Evolutionary conservation across 2,329 filamentous ascomycete genomes (phyloP).

Genomic region (Arthrobotrys pseudoclavata): DNA sequence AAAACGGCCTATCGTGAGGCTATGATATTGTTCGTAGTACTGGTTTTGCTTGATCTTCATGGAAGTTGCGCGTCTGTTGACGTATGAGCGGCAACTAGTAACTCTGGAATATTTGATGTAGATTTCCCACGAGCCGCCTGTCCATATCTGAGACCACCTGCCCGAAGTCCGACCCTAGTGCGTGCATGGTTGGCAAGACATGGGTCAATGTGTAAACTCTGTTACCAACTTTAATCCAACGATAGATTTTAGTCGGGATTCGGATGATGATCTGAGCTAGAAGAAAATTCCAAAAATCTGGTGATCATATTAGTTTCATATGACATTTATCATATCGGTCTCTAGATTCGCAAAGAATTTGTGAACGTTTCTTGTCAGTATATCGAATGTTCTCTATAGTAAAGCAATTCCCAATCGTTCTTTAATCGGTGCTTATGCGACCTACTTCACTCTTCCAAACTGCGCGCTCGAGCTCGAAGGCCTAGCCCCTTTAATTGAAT

Average conservation of each 20-base stretch:
- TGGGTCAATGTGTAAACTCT: not conserved
- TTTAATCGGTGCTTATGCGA: not conserved
- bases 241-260: not conserved
- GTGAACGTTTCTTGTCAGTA: no score
- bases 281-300: not conserved
- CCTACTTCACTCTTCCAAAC: not conserved
- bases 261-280: not conserved
- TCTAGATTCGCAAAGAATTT: no score
- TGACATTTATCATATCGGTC: not conserved
- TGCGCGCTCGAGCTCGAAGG: not conserved
- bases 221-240: slow-evolving; percentile 1
- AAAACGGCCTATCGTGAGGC: no score
- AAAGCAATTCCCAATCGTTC: no score
- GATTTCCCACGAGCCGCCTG: not conserved
- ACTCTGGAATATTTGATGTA: not conserved
- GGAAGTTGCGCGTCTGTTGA: not conserved
- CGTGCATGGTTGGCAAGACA: not conserved
- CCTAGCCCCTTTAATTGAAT: not conserved
- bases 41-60: no score
- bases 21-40: no score
- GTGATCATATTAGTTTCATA: no score
- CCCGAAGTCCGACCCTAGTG: not conserved
- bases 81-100: not conserved
- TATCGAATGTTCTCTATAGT: no score
- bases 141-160: not conserved